Percentiles rank a stretch among this genome's conserved stretches.
These are phyloP conservation scores for Epichloe gansuensis DNA, from an alignment of 2,329 filamentous ascomycete species.

Conservation along the genomic window DNA sequence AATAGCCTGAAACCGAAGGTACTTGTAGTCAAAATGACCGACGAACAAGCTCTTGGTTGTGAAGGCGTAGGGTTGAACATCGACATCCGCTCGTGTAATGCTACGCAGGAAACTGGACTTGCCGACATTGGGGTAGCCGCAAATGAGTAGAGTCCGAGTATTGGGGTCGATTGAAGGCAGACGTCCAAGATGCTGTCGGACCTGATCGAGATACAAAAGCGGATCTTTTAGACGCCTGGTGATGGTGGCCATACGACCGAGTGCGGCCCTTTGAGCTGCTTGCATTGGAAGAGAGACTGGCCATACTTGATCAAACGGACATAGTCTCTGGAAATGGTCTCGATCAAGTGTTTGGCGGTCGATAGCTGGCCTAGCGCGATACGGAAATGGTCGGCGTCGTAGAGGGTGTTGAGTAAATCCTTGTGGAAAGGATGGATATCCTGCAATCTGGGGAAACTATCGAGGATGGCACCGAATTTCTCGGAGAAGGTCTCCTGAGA, in stretches of 20 bases:
- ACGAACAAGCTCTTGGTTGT: constrained; percentile 96
- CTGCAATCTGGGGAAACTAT: constrained; percentile 82
- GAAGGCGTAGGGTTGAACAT: constrained; percentile 96
- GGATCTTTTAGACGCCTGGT: constrained; percentile 91
- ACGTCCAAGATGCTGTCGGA: constrained; percentile 88
- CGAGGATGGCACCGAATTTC: constrained; percentile 81
- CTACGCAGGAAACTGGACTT: constrained; percentile 93
- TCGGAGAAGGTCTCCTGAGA: constrained; percentile 94
- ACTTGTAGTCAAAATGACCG: constrained; percentile 93
- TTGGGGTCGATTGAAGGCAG: constrained; percentile 97
- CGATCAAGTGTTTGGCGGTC: constrained; percentile 90
- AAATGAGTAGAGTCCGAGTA: constrained; percentile 88
- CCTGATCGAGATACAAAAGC: constrained; percentile 84
- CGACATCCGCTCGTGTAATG: constrained; percentile 87
- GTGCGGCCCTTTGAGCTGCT: constrained; percentile 92
- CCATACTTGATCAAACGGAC: constrained; percentile 87
- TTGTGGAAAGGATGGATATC: constrained; percentile 93
- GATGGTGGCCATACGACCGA: constrained; percentile 97
- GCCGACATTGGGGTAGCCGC: constrained; percentile 94
- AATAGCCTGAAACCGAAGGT: constrained; percentile 55
- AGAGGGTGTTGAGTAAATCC: constrained; percentile 82
- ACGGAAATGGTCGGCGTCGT: constrained; percentile 95
- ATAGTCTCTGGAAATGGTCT: constrained; percentile 93
- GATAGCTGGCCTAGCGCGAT: constrained; percentile 94
- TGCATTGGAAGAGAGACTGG: constrained; percentile 95